Evolutionary conservation across 1,284 basidiomycete species (phyloP).

Genomic region (Clitocybe nebularis): DNA sequence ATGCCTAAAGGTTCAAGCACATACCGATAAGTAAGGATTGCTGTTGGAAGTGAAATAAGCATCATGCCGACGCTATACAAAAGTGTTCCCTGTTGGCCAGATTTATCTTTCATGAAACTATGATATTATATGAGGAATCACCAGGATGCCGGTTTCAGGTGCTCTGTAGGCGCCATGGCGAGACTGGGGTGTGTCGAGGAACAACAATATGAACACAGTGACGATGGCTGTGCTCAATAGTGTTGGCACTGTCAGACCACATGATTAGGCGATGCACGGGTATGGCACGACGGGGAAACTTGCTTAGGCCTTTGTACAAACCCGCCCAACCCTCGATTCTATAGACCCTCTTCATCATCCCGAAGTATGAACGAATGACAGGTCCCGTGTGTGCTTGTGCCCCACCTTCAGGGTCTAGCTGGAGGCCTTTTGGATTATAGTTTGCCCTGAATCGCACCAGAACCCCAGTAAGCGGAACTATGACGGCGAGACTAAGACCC

Average conservation of each 20-base stretch:
- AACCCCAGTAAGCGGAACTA: conserved; percentile 64
- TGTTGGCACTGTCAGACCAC: conserved; percentile 57
- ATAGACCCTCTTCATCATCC: conserved; percentile 73
- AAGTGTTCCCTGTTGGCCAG: conserved; percentile 43
- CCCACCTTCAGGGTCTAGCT: conserved; percentile 74
- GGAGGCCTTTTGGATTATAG: conserved; percentile 80
- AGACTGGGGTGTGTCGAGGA: conserved; percentile 50
- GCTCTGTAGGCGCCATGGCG: conserved; percentile 66
- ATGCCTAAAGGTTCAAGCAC: conserved; percentile 16
- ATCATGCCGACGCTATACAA: conserved; percentile 63
- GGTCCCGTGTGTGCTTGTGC: conserved; percentile 75
- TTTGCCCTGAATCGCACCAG: conserved; percentile 75
- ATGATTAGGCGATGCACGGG: neutral
- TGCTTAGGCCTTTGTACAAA: conserved; percentile 82
- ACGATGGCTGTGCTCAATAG: conserved; percentile 59
- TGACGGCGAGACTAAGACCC: conserved; percentile 45
- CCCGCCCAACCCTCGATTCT: conserved; percentile 79
- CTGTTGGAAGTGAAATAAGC: conserved; percentile 76
- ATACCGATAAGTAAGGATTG: conserved; percentile 77
- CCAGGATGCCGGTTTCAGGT: conserved; percentile 63
- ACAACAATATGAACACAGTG: conserved; percentile 51
- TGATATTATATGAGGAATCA: conserved; percentile 13
- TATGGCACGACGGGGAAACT: conserved; percentile 24
- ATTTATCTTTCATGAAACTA: neutral
- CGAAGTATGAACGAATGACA: conserved; percentile 57